phyloP scores from a whole-genome alignment of 805 yeast genomes.

The Starmerella vaccinii region DNA sequence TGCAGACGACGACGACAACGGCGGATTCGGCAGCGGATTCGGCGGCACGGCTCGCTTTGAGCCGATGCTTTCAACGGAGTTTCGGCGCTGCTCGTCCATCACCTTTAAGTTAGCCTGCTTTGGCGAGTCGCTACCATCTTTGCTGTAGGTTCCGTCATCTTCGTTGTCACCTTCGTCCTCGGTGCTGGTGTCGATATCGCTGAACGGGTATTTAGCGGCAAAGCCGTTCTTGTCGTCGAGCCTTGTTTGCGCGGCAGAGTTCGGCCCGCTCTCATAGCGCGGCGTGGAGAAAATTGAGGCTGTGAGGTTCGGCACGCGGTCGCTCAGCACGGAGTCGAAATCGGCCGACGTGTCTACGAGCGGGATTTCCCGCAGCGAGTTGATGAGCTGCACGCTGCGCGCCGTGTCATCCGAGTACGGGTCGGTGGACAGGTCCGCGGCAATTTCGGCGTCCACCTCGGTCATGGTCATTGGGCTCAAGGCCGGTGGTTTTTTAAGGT shows the following conservation, averaged over 20 bases:
- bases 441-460: background rate
- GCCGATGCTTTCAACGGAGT: background rate
- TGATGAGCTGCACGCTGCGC: conserved; percentile 13
- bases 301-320: background rate
- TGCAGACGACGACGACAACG: no score
- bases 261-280: background rate
- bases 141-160: background rate
- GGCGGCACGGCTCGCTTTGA: background rate
- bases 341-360: conserved; percentile 21
- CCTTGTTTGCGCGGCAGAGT: background rate
- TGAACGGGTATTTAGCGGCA: conserved; percentile 2
- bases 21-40: no score
- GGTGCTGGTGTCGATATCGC: conserved; percentile 1
- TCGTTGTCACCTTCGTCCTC: conserved; percentile 1
- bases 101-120: background rate
- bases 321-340: conserved; percentile 11
- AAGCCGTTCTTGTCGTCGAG: background rate
- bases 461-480: background rate
- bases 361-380: conserved; percentile 25
- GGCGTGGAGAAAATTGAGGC: conserved; percentile 13
- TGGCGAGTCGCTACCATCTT: background rate
- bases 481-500: no score
- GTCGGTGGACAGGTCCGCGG: background rate
- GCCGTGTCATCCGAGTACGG: background rate
- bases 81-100: background rate